phyloP scores from a whole-genome alignment of 179 eudicot species.

The Patellifolia procumbens region DNA sequence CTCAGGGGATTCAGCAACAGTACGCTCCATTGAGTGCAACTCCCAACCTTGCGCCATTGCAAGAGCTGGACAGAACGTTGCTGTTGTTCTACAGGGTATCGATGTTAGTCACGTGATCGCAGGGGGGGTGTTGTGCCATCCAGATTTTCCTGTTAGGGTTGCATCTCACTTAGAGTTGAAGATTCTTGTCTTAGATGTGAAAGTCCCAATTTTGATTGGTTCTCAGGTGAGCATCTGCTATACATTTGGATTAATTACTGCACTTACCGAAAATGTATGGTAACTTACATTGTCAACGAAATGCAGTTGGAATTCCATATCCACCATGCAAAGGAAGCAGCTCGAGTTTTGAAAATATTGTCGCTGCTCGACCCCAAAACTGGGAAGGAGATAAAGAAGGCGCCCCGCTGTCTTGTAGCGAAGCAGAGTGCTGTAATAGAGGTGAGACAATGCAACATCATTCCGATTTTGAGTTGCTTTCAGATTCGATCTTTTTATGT shows the following conservation, averaged over 20 bases:
- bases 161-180: constrained; percentile 80
- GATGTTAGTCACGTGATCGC: constrained; percentile 66
- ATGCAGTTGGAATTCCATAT: constrained; percentile 84
- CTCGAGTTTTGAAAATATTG: constrained; percentile 63
- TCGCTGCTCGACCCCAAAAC: constrained; percentile 91
- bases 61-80: constrained; percentile 90
- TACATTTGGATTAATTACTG: background rate
- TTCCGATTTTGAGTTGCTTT: constrained; percentile 1
- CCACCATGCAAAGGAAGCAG: constrained; percentile 88
- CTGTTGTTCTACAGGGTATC: constrained; percentile 74
- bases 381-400: constrained; percentile 77
- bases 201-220: constrained; percentile 76
- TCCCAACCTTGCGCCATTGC: constrained; percentile 69
- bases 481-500: background rate
- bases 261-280: background rate
- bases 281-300: constrained; percentile 21
- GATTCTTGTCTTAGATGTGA: constrained; percentile 69
- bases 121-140: constrained; percentile 93
- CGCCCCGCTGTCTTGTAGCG: constrained; percentile 75
- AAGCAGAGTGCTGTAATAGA: constrained; percentile 88
- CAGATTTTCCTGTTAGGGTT: constrained; percentile 83
- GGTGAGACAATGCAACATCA: constrained; percentile 46
- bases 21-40: constrained; percentile 78
- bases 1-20: constrained; percentile 62
- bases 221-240: constrained; percentile 58